phyloP scores from a whole-genome alignment of 2,329 filamentous ascomycete genomes.

The Triangularia setosa region DNA sequence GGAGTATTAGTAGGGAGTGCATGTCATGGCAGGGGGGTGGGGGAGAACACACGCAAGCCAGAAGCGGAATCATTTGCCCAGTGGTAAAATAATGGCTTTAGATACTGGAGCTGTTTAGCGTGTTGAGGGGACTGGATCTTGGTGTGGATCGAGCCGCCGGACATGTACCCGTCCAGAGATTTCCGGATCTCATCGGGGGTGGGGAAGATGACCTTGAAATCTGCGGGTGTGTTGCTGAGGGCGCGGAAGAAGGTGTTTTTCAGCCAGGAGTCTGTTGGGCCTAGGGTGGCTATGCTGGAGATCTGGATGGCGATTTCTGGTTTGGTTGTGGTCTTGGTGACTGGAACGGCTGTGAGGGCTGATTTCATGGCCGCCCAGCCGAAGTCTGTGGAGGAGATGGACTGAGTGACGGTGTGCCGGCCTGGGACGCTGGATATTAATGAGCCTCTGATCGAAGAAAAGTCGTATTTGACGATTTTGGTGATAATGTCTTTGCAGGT shows the following conservation, averaged over 20 bases:
- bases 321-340: conserved; percentile 30
- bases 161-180: conserved; percentile 73
- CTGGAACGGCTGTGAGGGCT: conserved; percentile 52
- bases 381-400: conserved; percentile 56
- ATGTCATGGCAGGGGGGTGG: neutral
- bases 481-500: conserved; percentile 54
- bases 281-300: conserved; percentile 79
- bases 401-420: conserved; percentile 44
- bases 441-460: conserved; percentile 62
- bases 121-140: conserved; percentile 69
- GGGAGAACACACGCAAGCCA: conserved; percentile 23
- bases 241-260: conserved; percentile 57
- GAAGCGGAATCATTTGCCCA: conserved; percentile 62
- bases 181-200: conserved; percentile 72
- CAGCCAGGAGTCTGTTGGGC: conserved; percentile 68
- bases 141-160: conserved; percentile 77
- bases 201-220: conserved; percentile 73
- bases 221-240: conserved; percentile 37
- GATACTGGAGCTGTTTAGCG: conserved; percentile 67
- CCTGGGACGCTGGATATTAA: conserved; percentile 78
- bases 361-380: conserved; percentile 69
- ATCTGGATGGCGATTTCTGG: conserved; percentile 60
- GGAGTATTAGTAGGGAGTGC: conserved; percentile 6
- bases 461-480: conserved; percentile 62
- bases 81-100: conserved; percentile 67